Evolutionary conservation across 805 yeast genomes (phyloP), one percentile per base, ranked within the genome.

Genomic region (Ogataea philodendri): DNA sequence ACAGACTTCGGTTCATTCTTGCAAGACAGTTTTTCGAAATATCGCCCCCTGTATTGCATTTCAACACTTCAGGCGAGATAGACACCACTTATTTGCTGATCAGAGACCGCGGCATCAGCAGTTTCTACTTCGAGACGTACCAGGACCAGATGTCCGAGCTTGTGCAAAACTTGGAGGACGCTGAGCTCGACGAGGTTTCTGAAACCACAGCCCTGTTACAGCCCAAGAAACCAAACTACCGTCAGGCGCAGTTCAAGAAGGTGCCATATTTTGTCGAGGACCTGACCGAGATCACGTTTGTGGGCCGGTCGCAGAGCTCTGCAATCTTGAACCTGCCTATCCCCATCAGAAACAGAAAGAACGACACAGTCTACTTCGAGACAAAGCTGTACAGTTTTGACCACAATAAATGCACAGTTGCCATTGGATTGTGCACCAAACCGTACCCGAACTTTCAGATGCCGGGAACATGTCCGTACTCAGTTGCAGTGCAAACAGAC

Each of bases 391-490:
- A 63, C 46, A 69, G 64, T 13, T 60, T 65, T 27, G 41, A 55
- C 30, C 50, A 54, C 47, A 61, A 66, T 3, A 73, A 71, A 37
- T 69, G 79, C 1, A 71, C 72, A 22, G 69, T 83, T 38, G 69
- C 81, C 19, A 67, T 84, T 30, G 93, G 94, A 0, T 62, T 84
- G 17, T 72, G 76, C 7, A 78, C 90, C 0, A 74, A 71, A 45
- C 90, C 93, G 2, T 81, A 81, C 49, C 93, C 95, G 2, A 67
- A 72, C 40, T 84, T 82, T 57, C 67, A 85, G 46, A 65, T 81
- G 9, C 95, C 95, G 0, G 95, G 95, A 1, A 72, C 77, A 55
- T 70, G 76, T 41, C 73, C 73, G 31, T 81, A 79, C 51, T 80
- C 88, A 0, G 67, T 84, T 31, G 83, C 83, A 3, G 77, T 84